These are phyloP conservation scores for Candida pseudoglaebosa DNA, from an alignment of 805 yeast genomes.

Conservation along the genomic window DNA sequence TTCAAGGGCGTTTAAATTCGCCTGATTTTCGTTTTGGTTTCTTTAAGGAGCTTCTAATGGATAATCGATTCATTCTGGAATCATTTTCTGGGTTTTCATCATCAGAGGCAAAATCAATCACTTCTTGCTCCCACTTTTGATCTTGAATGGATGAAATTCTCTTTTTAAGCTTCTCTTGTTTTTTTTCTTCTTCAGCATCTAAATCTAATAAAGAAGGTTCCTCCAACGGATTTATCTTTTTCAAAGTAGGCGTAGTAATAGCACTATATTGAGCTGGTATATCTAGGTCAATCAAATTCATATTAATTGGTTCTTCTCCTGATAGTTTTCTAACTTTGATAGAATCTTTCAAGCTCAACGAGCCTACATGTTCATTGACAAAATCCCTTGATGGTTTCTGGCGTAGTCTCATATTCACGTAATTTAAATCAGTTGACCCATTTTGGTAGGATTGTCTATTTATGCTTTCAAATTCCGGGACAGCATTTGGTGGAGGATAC, in stretches of 20 bases:
- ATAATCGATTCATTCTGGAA: slow-evolving; percentile 35
- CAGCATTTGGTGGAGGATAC: background rate
- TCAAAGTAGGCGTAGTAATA: slow-evolving; percentile 1
- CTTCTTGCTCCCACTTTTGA: slow-evolving; percentile 38
- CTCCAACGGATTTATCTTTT: slow-evolving; percentile 7
- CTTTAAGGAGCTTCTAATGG: slow-evolving; percentile 37
- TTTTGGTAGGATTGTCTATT: background rate
- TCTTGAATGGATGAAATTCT: slow-evolving; percentile 24
- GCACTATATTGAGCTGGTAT: slow-evolving; percentile 5
- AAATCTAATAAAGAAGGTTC: slow-evolving; percentile 24
- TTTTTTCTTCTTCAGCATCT: slow-evolving; percentile 19
- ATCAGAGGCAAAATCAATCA: slow-evolving; percentile 44
- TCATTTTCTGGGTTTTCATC: slow-evolving; percentile 37
- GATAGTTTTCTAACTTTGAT: background rate
- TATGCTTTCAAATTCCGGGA: background rate
- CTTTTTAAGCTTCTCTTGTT: slow-evolving; percentile 22
- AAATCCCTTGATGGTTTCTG: background rate
- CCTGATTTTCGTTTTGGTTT: slow-evolving; percentile 27
- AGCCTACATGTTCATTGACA: too few species aligned
- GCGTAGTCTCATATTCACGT: background rate
- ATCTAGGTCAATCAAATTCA: slow-evolving; percentile 6
- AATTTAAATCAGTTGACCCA: background rate
- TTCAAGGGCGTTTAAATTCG: slow-evolving; percentile 23
- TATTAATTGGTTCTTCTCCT: background rate
- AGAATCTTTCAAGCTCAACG: background rate